A percentile compares a stretch with the other conserved stretches of the same genome.
These are phyloP conservation scores for Syzygium grande DNA, from an alignment of 345 rosid species.

Conservation along the genomic window DNA sequence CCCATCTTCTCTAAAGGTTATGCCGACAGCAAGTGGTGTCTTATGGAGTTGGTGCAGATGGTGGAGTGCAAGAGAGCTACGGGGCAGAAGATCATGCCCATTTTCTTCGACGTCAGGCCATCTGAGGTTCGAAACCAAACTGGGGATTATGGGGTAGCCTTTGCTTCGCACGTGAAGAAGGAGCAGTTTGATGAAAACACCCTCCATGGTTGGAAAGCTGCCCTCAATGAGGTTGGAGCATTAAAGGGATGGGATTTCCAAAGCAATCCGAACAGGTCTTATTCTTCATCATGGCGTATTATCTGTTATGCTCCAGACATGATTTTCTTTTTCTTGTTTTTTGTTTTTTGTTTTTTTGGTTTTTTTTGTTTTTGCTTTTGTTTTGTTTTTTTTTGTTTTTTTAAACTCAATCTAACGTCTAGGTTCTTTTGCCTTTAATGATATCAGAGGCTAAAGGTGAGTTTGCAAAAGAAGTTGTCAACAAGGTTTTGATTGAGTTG, in stretches of 20 bases:
- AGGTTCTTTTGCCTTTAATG: background rate
- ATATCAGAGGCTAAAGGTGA: background rate
- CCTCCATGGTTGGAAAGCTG: background rate
- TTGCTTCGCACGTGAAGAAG: background rate
- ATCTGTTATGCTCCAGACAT: background rate
- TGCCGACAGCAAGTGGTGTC: background rate
- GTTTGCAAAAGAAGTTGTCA: background rate
- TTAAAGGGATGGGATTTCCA: background rate
- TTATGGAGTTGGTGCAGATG: background rate
- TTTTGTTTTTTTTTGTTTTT: too few species aligned
- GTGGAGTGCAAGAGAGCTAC: background rate
- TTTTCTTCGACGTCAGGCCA: background rate
- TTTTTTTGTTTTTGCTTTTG: too few species aligned
- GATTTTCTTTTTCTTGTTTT: background rate
- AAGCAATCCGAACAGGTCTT: background rate
- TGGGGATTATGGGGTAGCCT: background rate
- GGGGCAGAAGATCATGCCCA: background rate
- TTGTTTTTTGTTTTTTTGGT: too few species aligned
- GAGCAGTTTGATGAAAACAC: background rate
- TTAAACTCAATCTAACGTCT: background rate
- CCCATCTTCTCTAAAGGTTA: background rate
- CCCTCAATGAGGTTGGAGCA: background rate
- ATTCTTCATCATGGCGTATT: too few species aligned
- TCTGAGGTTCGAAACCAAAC: background rate
- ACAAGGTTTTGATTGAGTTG: background rate